These are phyloP conservation scores for Penicillium steckii DNA, from an alignment of 495 filamentous ascomycete genomes.

Conservation along the genomic window DNA sequence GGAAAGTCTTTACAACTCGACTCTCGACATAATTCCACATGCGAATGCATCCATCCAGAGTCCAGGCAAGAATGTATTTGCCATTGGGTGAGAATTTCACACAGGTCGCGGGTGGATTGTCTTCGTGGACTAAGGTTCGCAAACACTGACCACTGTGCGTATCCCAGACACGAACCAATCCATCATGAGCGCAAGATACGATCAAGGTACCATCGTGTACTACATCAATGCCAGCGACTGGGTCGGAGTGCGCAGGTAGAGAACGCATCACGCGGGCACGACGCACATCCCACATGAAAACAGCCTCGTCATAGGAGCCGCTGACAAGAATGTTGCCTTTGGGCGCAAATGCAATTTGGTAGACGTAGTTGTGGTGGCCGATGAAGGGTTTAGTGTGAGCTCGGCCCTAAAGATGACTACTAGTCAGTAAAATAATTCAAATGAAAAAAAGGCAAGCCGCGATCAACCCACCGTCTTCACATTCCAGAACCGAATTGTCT, in stretches of 20 bases:
- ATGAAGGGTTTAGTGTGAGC: conserved; percentile 62
- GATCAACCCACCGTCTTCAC: conserved; percentile 62
- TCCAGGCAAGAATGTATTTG: conserved; percentile 86
- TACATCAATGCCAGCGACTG: conserved; percentile 90
- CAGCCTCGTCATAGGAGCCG: conserved; percentile 94
- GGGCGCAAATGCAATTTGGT: conserved; percentile 87
- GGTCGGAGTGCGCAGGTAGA: conserved; percentile 91
- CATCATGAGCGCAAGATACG: conserved; percentile 84
- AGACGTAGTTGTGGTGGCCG: conserved; percentile 96
- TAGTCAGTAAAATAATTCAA: conserved; percentile 3
- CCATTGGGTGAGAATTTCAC: conserved; percentile 94
- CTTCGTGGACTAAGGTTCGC: conserved; percentile 91
- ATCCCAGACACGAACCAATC: conserved; percentile 92
- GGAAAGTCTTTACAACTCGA: conserved; percentile 91
- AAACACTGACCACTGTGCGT: conserved; percentile 94
- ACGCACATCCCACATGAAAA: conserved; percentile 94
- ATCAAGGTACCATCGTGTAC: conserved; percentile 89
- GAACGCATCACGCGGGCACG: conserved; percentile 81
- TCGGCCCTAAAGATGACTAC: conserved; percentile 45
- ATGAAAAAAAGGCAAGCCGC: neutral
- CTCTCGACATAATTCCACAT: conserved; percentile 94
- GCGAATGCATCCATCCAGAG: conserved; percentile 82
- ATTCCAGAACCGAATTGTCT: conserved; percentile 92
- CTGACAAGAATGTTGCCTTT: conserved; percentile 95
- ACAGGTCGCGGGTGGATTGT: conserved; percentile 86